Percentiles rank a stretch among this genome's conserved stretches.
phyloP scores from a whole-genome alignment of 1,284 basidiomycete genomes.

The Tilletia setariae region DNA sequence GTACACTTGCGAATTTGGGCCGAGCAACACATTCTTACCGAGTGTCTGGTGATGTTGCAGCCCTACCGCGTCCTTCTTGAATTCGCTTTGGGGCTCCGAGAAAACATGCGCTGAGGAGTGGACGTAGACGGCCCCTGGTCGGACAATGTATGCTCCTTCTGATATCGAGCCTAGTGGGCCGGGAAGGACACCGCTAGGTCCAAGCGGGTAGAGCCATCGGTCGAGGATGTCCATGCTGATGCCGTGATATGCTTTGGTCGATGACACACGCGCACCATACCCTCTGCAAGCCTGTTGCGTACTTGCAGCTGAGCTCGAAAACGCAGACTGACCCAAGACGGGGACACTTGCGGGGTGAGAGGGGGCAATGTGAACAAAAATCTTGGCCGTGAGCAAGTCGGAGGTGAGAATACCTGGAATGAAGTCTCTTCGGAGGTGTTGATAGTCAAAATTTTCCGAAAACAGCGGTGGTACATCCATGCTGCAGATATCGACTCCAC shows the following conservation, averaged over 20 bases:
- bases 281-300: conserved; percentile 20
- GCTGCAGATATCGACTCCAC: conserved; percentile 63
- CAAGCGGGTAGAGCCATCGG: conserved; percentile 89
- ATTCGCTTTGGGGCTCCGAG: background rate
- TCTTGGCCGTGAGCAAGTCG: conserved; percentile 90
- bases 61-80: no score
- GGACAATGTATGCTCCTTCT: background rate
- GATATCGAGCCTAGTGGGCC: conserved; percentile 52
- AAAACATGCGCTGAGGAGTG: conserved; percentile 4
- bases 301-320: background rate
- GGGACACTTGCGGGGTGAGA: conserved; percentile 23
- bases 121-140: background rate
- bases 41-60: background rate
- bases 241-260: conserved; percentile 45
- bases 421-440: conserved; percentile 84
- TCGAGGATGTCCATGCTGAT: conserved; percentile 76
- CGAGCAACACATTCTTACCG: conserved; percentile 27
- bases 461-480: conserved; percentile 89
- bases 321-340: background rate
- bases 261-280: conserved; percentile 44
- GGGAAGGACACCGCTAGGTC: conserved; percentile 87
- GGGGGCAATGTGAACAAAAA: conserved; percentile 77
- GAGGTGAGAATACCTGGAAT: conserved; percentile 94
- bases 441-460: conserved; percentile 98
- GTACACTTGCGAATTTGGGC: conserved; percentile 36